These are phyloP conservation scores for Vaucheria bursata DNA, from an alignment of 352 stramenopile species.

Conservation along the genomic window DNA sequence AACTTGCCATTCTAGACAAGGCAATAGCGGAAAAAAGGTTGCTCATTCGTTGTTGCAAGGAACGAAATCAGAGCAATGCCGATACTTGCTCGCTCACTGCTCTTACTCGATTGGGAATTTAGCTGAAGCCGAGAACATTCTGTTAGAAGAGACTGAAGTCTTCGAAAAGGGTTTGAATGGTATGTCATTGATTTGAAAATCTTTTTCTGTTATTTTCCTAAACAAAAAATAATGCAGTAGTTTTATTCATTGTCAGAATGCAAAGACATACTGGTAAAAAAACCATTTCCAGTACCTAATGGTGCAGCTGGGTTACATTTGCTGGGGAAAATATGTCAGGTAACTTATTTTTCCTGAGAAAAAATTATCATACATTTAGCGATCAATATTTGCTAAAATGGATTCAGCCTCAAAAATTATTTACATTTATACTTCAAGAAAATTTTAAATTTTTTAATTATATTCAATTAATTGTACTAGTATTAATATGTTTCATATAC, in stretches of 20 bases:
- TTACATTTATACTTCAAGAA: not conserved
- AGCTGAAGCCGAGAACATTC: slow-evolving; percentile 22
- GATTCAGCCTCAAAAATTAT: not conserved
- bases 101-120: slow-evolving; percentile 24
- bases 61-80: not conserved
- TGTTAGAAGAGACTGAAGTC: slow-evolving; percentile 32
- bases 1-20: slow-evolving; percentile 21
- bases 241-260: not conserved
- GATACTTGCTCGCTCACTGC: slow-evolving; percentile 39
- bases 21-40: slow-evolving; percentile 8
- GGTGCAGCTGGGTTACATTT: slow-evolving; percentile 33
- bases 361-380: not conserved
- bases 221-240: too few species aligned
- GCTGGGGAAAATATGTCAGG: slow-evolving; percentile 23
- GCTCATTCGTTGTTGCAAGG: slow-evolving; percentile 39
- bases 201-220: too few species aligned
- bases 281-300: slow-evolving; percentile 30
- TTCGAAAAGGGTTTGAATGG: slow-evolving; percentile 19
- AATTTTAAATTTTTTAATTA: not conserved
- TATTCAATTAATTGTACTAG: not conserved
- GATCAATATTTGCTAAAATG: not conserved
- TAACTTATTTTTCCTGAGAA: not conserved
- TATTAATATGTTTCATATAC: too few species aligned
- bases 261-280: slow-evolving; percentile 17
- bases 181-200: too few species aligned